A percentile compares a stretch with the other conserved stretches of the same genome.
Conservation (phyloP, 768 basidiomycete species). For the Tylopilus balloui region DNA sequence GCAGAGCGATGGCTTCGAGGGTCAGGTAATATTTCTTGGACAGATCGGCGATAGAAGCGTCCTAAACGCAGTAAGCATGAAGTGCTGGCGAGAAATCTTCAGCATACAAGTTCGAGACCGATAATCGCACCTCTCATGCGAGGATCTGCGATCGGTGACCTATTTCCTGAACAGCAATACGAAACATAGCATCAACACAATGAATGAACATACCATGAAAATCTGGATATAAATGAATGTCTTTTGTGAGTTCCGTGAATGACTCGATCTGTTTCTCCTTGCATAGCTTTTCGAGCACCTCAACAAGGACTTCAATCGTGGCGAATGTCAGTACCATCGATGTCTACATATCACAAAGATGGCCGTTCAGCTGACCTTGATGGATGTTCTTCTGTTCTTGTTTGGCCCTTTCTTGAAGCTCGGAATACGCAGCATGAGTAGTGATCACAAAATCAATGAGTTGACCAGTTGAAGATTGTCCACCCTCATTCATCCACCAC, state of each 20-base stretch:
- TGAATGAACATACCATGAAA: conserved; percentile 60
- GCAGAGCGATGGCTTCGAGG: conserved; percentile 89
- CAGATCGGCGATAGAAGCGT: conserved; percentile 71
- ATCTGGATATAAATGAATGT: conserved; percentile 94
- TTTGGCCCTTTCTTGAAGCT: conserved; percentile 61
- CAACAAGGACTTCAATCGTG: conserved; percentile 55
- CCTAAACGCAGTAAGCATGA: conserved; percentile 36
- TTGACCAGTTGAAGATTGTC: conserved; percentile 94
- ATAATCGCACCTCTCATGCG: conserved; percentile 89
- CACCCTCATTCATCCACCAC: conserved; percentile 99
- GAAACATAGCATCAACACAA: not conserved
- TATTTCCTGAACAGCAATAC: conserved; percentile 60
- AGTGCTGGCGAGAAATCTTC: not conserved
- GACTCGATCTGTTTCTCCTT: conserved; percentile 50
- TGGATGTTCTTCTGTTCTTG: conserved; percentile 57
- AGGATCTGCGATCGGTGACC: conserved; percentile 95
- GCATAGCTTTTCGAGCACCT: conserved; percentile 64
- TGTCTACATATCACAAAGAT: not conserved
- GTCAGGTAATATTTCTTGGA: conserved; percentile 88
- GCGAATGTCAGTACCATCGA: not conserved
- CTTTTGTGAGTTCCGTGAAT: conserved; percentile 81
- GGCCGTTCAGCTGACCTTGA: conserved; percentile 35
- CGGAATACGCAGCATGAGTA: conserved; percentile 80
- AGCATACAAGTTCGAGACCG: conserved; percentile 71
- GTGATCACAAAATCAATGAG: conserved; percentile 93